A percentile compares a stretch with the other conserved stretches of the same genome.
Evolutionary conservation across 176 grass and related monocot species (phyloP).

Genomic region (Juncus inflexus): DNA sequence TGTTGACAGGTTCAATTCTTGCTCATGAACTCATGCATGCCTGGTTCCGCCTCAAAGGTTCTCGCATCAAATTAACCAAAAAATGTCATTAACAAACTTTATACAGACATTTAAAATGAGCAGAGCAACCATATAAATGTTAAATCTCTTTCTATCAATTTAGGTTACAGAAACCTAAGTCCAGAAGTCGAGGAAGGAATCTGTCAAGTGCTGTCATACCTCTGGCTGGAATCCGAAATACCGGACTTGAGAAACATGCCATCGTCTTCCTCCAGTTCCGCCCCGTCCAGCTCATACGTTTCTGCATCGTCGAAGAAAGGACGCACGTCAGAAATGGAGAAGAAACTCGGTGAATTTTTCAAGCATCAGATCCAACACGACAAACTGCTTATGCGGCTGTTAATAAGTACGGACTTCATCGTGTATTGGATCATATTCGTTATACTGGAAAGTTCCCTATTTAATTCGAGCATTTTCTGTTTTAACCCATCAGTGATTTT

Average conservation of each 20-base stretch:
- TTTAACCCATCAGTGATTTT: constrained; percentile 2
- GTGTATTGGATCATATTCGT: constrained; percentile 67
- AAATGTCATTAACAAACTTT: not conserved
- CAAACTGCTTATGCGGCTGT: constrained; percentile 64
- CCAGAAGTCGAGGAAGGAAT: constrained; percentile 81
- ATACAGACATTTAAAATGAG: not conserved
- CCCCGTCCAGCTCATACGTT: constrained; percentile 44
- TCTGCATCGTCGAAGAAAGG: constrained; percentile 66
- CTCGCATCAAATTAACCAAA: not conserved
- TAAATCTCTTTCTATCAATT: constrained; percentile 18
- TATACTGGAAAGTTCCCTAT: constrained; percentile 49
- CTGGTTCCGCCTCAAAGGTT: constrained; percentile 96
- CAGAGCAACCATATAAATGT: not conserved
- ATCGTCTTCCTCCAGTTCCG: constrained; percentile 40
- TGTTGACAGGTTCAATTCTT: constrained; percentile 93
- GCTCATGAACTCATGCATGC: constrained; percentile 93
- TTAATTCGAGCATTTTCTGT: constrained; percentile 25
- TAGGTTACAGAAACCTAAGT: constrained; percentile 71
- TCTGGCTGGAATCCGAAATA: constrained; percentile 94
- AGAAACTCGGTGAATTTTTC: constrained; percentile 95
- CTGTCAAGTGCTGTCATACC: constrained; percentile 86
- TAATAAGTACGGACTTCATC: constrained; percentile 68
- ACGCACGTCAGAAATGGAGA: constrained; percentile 75
- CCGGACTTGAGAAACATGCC: constrained; percentile 36
- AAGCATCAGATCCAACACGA: constrained; percentile 91